These are phyloP conservation scores for Aegle marmelos DNA, from an alignment of 345 rosid species.

Conservation along the genomic window DNA sequence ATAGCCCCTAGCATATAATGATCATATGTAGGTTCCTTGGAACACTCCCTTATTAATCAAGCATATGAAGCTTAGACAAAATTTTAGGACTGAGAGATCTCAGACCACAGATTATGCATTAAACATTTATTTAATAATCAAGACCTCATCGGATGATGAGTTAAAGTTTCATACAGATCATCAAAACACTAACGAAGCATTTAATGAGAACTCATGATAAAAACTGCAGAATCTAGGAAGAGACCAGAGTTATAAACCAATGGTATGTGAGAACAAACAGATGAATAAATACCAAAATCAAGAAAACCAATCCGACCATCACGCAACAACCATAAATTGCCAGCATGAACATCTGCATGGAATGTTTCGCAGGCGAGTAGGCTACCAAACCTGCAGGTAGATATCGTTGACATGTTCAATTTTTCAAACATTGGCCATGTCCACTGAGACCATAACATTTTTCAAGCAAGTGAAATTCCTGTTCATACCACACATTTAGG, in stretches of 20 bases:
- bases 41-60: not conserved
- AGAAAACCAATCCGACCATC: slow-evolving; percentile 98
- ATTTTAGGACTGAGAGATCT: not conserved
- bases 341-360: slow-evolving; percentile 99
- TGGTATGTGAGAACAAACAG: not conserved
- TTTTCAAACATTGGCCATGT: not conserved
- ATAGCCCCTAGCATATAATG: not conserved
- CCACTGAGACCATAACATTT: not conserved
- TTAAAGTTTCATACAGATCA: not conserved
- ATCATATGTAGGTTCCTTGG: not conserved
- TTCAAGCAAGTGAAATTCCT: slow-evolving; percentile 8
- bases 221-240: not conserved
- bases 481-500: slow-evolving; percentile 84
- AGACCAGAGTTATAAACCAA: not conserved
- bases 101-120: not conserved
- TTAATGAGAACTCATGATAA: not conserved
- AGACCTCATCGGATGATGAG: not conserved
- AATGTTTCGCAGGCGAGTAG: slow-evolving; percentile 90
- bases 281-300: slow-evolving; percentile 68
- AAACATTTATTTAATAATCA: not conserved
- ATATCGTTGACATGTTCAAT: not conserved
- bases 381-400: slow-evolving; percentile 83
- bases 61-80: not conserved
- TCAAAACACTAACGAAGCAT: not conserved
- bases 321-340: slow-evolving; percentile 87